phyloP scores from a whole-genome alignment of 805 yeast genomes.

The Candida boidinii region DNA sequence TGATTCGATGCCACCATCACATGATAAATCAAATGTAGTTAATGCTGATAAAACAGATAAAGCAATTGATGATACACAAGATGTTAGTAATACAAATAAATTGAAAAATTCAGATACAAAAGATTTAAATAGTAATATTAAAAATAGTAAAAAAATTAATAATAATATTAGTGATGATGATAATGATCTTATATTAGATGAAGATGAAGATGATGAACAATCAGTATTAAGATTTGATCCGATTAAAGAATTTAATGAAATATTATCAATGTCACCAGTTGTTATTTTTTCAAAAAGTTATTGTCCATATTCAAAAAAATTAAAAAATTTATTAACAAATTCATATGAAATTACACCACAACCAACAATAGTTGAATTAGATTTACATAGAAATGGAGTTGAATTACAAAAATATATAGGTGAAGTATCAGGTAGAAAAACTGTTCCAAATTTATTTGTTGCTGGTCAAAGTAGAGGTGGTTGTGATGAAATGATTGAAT shows the following conservation, averaged over 20 bases:
- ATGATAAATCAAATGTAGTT: slow-evolving; percentile 5
- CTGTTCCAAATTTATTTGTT: slow-evolving; percentile 86
- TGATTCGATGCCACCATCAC: not conserved
- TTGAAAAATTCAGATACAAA: not conserved
- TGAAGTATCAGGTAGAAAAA: slow-evolving; percentile 61
- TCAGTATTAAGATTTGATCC: slow-evolving; percentile 25
- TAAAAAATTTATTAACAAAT: slow-evolving; percentile 57
- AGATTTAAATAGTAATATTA: too few species aligned
- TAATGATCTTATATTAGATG: not conserved
- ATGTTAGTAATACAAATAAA: not conserved
- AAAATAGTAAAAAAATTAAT: slow-evolving; percentile 6
- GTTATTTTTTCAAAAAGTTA: slow-evolving; percentile 50
- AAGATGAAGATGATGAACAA: slow-evolving; percentile 7
- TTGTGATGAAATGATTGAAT: slow-evolving; percentile 62
- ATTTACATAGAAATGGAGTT: slow-evolving; percentile 66
- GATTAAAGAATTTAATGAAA: slow-evolving; percentile 44
- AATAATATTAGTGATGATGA: not conserved
- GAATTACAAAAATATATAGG: slow-evolving; percentile 69
- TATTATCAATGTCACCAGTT: slow-evolving; percentile 56
- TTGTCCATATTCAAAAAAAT: slow-evolving; percentile 71
- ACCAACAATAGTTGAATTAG: slow-evolving; percentile 73
- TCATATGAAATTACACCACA: slow-evolving; percentile 66
- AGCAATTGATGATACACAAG: not conserved
- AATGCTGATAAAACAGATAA: not conserved
- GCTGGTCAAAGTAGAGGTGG: slow-evolving; percentile 81